Evolutionary conservation across 306 rosid species (phyloP).

Genomic region (Cucumis melo): DNA sequence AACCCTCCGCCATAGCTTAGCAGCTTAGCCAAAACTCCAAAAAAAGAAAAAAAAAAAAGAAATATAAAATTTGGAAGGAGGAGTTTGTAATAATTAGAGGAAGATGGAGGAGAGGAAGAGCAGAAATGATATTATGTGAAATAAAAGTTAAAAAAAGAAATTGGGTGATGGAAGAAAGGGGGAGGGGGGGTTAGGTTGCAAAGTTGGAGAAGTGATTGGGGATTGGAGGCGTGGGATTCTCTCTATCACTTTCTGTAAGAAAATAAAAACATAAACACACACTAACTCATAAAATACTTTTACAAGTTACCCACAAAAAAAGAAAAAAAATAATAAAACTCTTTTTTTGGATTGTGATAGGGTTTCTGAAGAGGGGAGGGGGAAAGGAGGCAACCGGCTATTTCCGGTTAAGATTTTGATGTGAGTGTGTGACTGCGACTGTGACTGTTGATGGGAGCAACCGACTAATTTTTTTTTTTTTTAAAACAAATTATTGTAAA

Average conservation of each 20-base stretch:
- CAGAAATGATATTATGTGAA: no score
- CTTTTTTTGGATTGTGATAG: conserved; percentile 7
- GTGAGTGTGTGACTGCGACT: not conserved
- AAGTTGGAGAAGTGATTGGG: not conserved
- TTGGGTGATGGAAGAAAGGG: no score
- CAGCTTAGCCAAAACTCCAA: not conserved
- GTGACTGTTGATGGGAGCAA: not conserved
- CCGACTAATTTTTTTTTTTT: no score
- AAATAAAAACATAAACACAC: not conserved
- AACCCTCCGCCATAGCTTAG: conserved; percentile 57
- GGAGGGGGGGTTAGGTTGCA: not conserved
- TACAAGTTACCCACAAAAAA: not conserved
- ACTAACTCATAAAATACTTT: not conserved
- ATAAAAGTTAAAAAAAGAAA: no score
- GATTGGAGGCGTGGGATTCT: conserved; percentile 14
- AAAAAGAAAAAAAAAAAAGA: not conserved
- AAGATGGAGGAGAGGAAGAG: not conserved
- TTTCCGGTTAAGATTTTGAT: conserved; percentile 33
- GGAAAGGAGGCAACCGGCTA: conserved; percentile 47
- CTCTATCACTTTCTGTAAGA: not conserved
- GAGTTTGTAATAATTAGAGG: not conserved
- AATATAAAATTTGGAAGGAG: not conserved
- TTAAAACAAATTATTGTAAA: no score
- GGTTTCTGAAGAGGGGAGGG: conserved; percentile 33
- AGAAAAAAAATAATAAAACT: no score